Evolutionary conservation across 2,329 filamentous ascomycete genomes (phyloP), one percentile per base, ranked within the genome.

Genomic region (Epichloe gansuensis): DNA sequence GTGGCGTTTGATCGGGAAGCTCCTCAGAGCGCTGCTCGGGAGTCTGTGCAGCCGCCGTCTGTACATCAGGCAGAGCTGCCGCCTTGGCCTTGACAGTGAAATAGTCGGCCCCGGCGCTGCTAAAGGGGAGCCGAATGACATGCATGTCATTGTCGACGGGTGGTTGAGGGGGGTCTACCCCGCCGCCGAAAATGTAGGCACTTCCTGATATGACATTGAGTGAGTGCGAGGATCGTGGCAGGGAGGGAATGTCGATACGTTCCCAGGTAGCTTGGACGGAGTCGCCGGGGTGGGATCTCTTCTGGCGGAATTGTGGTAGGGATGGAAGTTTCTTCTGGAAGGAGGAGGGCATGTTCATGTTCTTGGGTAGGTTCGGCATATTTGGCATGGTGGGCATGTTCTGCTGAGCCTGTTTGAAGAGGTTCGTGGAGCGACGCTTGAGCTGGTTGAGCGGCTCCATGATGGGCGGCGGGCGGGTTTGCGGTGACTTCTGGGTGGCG

Each of bases 101-200:
- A 66, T 81, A 83, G 61, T 85, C 81, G 56, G 79, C 75, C 1
- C 72, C 69, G 25, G 77, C 75, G 54, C 71, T 73, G 64, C 74
- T 78, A 57, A 74, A 77, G 5, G 80, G 77, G 23, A 89, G 68
- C 0, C 74, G 73, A 46, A 91, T 61, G 50, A 80, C 69, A 63
- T 89, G 83, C 64, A 93, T 75, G 58, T 81, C 74, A 62, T 88
- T 87, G 68, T 89, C 85, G 52, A 84, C 75, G 6, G 84, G 83
- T 61, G 31, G 31, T 9, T 86, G 71, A 47, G 81, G 74, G 3
- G 84, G 76, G 45, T 73, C 69, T 53, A 82, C 67, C 65, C 93
- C 87, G 58, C 88, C 89, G 54, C 89, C 88, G 62, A 89, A 94
- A 60, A 94, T 74, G 65, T 81, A 84, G 42, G 77, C 75, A 40